These are phyloP conservation scores for Grigorovia transvaalensis DNA, from an alignment of 805 yeast species.

Conservation along the genomic window DNA sequence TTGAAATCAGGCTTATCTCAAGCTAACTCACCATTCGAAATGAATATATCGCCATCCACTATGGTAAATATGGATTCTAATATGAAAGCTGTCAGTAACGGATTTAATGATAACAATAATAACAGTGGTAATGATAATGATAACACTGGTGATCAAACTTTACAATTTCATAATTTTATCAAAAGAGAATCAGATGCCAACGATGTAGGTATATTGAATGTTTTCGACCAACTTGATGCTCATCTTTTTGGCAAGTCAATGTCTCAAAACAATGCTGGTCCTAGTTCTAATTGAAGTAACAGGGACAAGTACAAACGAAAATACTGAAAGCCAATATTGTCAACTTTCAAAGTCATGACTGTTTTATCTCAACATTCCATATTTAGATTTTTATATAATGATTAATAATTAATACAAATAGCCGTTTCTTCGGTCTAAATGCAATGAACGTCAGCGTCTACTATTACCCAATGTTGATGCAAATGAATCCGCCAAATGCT, in stretches of 20 bases:
- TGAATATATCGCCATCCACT: neutral
- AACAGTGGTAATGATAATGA: neutral
- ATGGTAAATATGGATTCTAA: neutral
- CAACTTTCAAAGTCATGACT: too few species aligned
- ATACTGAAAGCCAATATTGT: too few species aligned
- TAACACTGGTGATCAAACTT: neutral
- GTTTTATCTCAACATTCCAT: neutral
- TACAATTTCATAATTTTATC: neutral
- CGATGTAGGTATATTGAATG: conserved; percentile 51
- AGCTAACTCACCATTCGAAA: neutral
- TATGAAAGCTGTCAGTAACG: too few species aligned
- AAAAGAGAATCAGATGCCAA: neutral
- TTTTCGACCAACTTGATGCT: conserved; percentile 75
- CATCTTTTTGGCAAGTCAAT: conserved; percentile 67
- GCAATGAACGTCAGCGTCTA: neutral
- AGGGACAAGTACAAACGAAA: too few species aligned
- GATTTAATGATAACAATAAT: neutral
- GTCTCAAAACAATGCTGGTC: conserved; percentile 15
- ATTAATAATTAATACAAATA: neutral
- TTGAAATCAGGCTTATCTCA: conserved; percentile 1
- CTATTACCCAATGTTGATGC: conserved; percentile 22
- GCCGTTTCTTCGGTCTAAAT: neutral
- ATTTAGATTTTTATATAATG: neutral
- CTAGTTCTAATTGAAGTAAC: too few species aligned
- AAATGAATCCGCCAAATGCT: conserved; percentile 61